Conservation (phyloP, 1,139 yeast species). For the Candida gigantensis region DNA sequence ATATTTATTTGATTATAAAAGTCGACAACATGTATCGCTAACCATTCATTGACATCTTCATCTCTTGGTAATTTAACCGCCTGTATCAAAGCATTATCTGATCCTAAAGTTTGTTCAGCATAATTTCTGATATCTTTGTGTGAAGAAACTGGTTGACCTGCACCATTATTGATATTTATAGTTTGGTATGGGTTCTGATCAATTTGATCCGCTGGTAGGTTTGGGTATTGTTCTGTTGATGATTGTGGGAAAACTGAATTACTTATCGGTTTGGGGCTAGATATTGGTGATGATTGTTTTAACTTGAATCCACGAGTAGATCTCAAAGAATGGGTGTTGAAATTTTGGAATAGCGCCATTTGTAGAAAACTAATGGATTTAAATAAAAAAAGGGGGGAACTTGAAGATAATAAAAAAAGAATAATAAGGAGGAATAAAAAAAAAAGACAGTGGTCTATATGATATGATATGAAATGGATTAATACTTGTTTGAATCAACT, state of each 20-base stretch:
- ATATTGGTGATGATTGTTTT: slow-evolving; percentile 43
- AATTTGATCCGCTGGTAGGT: slow-evolving; percentile 21
- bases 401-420: background rate
- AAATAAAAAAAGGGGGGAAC: too few species aligned
- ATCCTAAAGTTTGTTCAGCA: slow-evolving; percentile 93
- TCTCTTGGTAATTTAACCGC: slow-evolving; percentile 94
- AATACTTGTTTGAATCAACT: too few species aligned
- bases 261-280: slow-evolving; percentile 42
- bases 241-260: slow-evolving; percentile 32
- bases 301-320: slow-evolving; percentile 57
- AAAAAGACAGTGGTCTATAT: too few species aligned
- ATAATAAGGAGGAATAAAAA: background rate
- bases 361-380: background rate
- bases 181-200: slow-evolving; percentile 34
- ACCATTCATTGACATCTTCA: slow-evolving; percentile 92
- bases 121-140: slow-evolving; percentile 76
- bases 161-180: slow-evolving; percentile 21
- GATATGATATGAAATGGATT: too few species aligned
- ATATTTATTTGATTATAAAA: slow-evolving; percentile 94
- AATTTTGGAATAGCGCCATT: slow-evolving; percentile 58
- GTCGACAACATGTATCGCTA: slow-evolving; percentile 89
- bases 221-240: slow-evolving; percentile 7
- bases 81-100: slow-evolving; percentile 85
- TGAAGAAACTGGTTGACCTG: slow-evolving; percentile 49
- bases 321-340: slow-evolving; percentile 56